Evolutionary conservation across 148 eudicot genomes (phyloP).

Genomic region (Tetragonia tetragonoides): DNA sequence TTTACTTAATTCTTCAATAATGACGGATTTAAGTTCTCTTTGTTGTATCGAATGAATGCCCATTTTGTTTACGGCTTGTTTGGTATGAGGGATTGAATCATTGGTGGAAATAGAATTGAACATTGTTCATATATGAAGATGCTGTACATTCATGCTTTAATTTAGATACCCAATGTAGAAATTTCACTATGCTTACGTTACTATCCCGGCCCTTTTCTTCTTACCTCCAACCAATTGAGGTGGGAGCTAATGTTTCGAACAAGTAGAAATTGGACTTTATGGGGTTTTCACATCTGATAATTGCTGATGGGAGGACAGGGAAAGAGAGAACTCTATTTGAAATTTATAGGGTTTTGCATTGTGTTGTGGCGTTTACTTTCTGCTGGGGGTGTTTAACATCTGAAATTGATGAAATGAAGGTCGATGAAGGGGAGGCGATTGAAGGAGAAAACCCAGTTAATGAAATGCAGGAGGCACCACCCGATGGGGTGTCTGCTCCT

Average conservation of each 20-base stretch:
- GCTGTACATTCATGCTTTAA: background rate
- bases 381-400: background rate
- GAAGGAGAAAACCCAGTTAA: constrained; percentile 37
- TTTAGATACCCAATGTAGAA: background rate
- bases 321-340: background rate
- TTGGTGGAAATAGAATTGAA: background rate
- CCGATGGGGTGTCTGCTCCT: constrained; percentile 15
- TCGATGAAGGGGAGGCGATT: constrained; percentile 63
- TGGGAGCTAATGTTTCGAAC: background rate
- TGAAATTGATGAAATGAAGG: constrained; percentile 38
- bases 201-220: background rate
- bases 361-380: background rate
- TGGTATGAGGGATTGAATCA: background rate
- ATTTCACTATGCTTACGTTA: background rate
- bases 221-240: background rate
- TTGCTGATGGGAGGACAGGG: background rate
- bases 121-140: too few species aligned
- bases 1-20: too few species aligned
- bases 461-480: constrained; percentile 37
- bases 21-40: background rate
- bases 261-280: background rate
- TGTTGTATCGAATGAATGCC: background rate
- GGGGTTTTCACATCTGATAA: background rate
- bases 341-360: background rate
- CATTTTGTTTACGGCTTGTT: background rate